These are phyloP conservation scores for Pezicula rhizophila DNA, from an alignment of 2,329 filamentous ascomycete species.

Conservation along the genomic window DNA sequence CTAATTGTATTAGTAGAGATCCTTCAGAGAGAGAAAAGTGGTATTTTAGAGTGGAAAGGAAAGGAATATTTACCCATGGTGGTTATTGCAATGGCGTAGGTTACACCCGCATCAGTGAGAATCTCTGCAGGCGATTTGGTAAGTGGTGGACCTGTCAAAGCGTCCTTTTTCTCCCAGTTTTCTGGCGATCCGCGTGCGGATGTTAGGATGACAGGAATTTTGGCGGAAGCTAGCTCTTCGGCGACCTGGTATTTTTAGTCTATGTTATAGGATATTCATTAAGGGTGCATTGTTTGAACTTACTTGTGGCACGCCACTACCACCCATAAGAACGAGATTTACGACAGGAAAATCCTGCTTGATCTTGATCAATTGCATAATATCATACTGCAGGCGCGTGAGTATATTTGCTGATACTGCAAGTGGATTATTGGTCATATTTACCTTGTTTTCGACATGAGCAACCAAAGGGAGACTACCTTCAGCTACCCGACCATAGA, in stretches of 20 bases:
- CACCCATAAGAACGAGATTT: constrained; percentile 34
- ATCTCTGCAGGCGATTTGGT: constrained; percentile 32
- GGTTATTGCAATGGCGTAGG: constrained; percentile 28
- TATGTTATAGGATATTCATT: not conserved
- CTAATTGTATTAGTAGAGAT: constrained; percentile 11
- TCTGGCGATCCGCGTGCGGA: constrained; percentile 29
- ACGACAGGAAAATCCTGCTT: constrained; percentile 29
- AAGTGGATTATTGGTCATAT: not conserved
- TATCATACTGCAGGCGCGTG: constrained; percentile 30
- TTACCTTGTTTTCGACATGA: constrained; percentile 33
- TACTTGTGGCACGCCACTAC: constrained; percentile 32
- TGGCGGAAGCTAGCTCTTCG: constrained; percentile 32
- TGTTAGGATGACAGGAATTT: constrained; percentile 38
- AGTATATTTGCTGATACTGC: not conserved
- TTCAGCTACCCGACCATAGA: constrained; percentile 32
- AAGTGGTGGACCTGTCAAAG: constrained; percentile 37
- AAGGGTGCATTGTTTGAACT: constrained; percentile 2
- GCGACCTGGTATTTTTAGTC: constrained; percentile 26
- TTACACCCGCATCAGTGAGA: constrained; percentile 34
- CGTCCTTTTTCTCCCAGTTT: constrained; percentile 31
- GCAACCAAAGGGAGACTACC: constrained; percentile 35
- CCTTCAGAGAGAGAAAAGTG: not conserved
- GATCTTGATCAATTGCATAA: constrained; percentile 33
- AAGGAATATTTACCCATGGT: constrained; percentile 19
- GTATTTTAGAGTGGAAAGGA: not conserved